Conservation (phyloP, 768 basidiomycete genomes). For the Daedaleopsis nitida region DNA sequence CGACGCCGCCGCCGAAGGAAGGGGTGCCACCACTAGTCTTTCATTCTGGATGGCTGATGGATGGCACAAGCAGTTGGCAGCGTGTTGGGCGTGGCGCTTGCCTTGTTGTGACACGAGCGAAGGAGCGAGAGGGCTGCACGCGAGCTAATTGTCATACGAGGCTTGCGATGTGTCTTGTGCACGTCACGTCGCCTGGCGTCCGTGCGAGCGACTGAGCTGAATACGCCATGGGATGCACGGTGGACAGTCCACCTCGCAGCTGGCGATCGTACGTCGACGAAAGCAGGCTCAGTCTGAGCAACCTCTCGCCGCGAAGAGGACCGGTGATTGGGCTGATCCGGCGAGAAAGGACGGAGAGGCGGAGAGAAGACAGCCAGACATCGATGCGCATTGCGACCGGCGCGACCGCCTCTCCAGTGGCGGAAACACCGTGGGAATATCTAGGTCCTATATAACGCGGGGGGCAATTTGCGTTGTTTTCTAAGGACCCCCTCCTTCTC, state of each 20-base stretch:
- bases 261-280: no score
- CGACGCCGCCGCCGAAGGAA: not conserved
- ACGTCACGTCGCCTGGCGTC: not conserved
- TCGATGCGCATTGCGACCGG: no score
- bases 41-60: not conserved
- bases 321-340: not conserved
- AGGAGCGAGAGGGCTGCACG: not conserved
- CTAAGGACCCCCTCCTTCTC: conserved; percentile 18
- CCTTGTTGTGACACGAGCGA: not conserved
- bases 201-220: not conserved
- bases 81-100: not conserved
- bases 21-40: not conserved
- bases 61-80: not conserved
- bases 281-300: no score
- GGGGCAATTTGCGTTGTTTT: conserved; percentile 13
- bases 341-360: no score
- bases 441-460: conserved; percentile 6
- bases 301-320: not conserved
- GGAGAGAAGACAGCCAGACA: not conserved
- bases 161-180: not conserved
- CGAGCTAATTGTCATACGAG: not conserved
- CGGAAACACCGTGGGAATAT: conserved; percentile 13
- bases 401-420: no score
- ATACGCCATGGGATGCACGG: not conserved
- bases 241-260: no score